Conservation (phyloP, 192 early-diverging fungal species). For the Spinellus fusiger region DNA sequence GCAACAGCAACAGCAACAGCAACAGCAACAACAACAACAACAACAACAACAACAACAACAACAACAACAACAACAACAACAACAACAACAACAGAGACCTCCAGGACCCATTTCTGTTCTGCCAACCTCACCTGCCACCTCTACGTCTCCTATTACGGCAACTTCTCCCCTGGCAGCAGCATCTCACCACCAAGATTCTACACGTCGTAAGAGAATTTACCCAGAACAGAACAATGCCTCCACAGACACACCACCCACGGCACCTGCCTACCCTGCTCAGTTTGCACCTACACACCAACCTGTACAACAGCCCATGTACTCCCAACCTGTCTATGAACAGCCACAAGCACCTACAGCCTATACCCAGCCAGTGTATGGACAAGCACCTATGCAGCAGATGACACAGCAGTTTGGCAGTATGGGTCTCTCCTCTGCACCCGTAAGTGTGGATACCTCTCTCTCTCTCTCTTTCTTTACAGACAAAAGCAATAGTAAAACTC, state of each 20-base stretch:
- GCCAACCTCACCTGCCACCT: neutral
- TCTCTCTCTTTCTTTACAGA: neutral
- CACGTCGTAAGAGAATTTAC: slow-evolving; percentile 45
- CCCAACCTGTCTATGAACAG: slow-evolving; percentile 10
- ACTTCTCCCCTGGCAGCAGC: slow-evolving; percentile 14
- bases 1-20: neutral
- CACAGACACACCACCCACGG: slow-evolving; percentile 13
- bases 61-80: neutral
- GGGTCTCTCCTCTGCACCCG: slow-evolving; percentile 11
- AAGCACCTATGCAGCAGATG: slow-evolving; percentile 13
- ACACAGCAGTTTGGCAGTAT: slow-evolving; percentile 35
- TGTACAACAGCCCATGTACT: neutral
- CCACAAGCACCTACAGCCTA: slow-evolving; percentile 21
- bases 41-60: neutral
- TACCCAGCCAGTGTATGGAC: slow-evolving; percentile 5
- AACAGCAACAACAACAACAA: neutral
- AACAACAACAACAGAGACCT: neutral
- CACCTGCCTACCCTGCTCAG: slow-evolving; percentile 11
- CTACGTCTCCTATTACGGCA: slow-evolving; percentile 3
- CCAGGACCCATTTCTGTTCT: neutral
- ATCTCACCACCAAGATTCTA: slow-evolving; percentile 13
- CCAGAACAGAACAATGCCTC: slow-evolving; percentile 44
- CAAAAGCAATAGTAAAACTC: too few species aligned
- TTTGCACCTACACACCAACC: neutral
- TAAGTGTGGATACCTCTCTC: slow-evolving; percentile 13